Conservation (phyloP, 176 grass and related monocot genomes). For the Oryza nivara region DNA sequence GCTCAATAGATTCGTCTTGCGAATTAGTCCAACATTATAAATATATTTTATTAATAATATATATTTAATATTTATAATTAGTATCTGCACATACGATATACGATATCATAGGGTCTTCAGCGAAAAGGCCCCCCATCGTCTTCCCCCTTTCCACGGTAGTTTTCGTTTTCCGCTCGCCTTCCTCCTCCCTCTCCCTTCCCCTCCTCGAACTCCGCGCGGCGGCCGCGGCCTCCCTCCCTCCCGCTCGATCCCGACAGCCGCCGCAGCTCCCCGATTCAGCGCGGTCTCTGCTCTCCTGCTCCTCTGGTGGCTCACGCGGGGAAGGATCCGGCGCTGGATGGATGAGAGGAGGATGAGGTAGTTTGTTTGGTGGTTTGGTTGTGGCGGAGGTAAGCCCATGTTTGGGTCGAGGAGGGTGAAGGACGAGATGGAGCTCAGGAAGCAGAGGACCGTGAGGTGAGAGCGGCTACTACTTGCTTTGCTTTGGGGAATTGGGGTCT, state of each 20-base stretch:
- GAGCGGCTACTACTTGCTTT: not conserved
- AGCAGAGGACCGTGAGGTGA: slow-evolving; percentile 89
- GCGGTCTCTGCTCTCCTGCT: not conserved
- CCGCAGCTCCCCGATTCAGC: not conserved
- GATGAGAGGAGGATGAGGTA: not conserved
- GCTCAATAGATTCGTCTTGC: no score
- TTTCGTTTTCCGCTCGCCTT: not conserved
- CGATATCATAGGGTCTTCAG: no score
- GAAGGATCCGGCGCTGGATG: slow-evolving; percentile 10
- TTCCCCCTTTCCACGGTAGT: not conserved
- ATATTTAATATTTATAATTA: no score
- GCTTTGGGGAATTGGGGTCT: not conserved
- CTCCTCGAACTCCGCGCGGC: not conserved
- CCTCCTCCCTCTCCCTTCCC: not conserved
- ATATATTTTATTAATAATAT: no score
- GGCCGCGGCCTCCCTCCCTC: not conserved
- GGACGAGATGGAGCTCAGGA: slow-evolving; percentile 57
- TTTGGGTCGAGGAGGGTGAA: slow-evolving; percentile 76
- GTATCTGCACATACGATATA: no score
- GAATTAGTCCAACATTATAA: no score
- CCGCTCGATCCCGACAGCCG: slow-evolving; percentile 2
- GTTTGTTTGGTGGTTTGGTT: not conserved
- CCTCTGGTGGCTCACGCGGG: not conserved
- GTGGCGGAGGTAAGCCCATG: slow-evolving; percentile 50
- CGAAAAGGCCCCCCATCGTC: not conserved